Percentiles rank a stretch among this genome's conserved stretches.
These are phyloP conservation scores for Rhodotorula kratochvilovae DNA, from an alignment of 768 basidiomycete genomes.

Conservation along the genomic window DNA sequence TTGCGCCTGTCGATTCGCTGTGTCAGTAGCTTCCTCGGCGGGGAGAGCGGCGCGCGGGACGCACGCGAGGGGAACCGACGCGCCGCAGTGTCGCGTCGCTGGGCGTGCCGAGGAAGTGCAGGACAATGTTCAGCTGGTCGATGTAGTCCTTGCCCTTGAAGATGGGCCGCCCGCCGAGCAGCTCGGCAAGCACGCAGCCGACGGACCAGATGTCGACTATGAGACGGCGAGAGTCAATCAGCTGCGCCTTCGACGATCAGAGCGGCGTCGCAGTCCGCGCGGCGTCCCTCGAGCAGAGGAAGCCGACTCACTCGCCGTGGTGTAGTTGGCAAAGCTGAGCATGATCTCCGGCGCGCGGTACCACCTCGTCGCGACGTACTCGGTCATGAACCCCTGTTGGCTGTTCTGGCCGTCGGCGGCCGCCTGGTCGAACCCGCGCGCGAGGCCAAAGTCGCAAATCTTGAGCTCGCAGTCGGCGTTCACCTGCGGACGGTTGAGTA, in stretches of 20 bases:
- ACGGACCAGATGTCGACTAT: slow-evolving; percentile 53
- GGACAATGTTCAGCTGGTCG: slow-evolving; percentile 86
- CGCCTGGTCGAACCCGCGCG: slow-evolving; percentile 49
- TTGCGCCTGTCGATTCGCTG: slow-evolving; percentile 64
- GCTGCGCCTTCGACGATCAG: not conserved
- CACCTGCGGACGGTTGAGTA: slow-evolving; percentile 59
- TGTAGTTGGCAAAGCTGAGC: slow-evolving; percentile 57
- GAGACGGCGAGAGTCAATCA: not conserved
- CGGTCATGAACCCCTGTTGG: slow-evolving; percentile 85
- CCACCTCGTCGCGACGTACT: slow-evolving; percentile 90
- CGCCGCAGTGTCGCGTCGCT: slow-evolving; percentile 92
- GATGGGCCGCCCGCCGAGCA: slow-evolving; percentile 51
- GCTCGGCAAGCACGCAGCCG: slow-evolving; percentile 53
- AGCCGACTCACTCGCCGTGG: slow-evolving; percentile 48
- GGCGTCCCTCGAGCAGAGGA: too few species aligned
- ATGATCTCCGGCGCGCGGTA: slow-evolving; percentile 99
- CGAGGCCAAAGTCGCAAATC: slow-evolving; percentile 98
- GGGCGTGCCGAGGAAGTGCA: slow-evolving; percentile 96
- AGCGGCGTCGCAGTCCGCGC: too few species aligned
- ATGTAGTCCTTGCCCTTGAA: slow-evolving; percentile 95
- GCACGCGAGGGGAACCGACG: slow-evolving; percentile 86
- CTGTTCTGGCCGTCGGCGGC: slow-evolving; percentile 53
- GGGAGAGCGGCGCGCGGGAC: slow-evolving; percentile 41
- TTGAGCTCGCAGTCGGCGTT: slow-evolving; percentile 98
- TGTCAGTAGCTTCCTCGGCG: too few species aligned